Conservation (phyloP, 441 rosid species). For the Gossypium gossypioides region DNA sequence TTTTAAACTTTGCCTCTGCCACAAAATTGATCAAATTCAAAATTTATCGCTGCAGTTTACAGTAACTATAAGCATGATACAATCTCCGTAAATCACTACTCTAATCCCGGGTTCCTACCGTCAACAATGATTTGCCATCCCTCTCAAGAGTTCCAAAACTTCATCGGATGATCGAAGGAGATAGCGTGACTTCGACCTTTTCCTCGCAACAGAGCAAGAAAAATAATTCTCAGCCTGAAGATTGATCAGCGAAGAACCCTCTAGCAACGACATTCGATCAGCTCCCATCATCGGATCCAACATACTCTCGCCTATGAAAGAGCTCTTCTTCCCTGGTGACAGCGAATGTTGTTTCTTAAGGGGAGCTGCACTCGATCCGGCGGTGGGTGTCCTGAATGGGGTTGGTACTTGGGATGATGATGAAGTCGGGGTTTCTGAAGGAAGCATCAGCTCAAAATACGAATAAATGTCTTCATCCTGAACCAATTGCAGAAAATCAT, state of each 20-base stretch:
- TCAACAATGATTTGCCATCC: conserved; percentile 24
- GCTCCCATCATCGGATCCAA: conserved; percentile 27
- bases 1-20: no score
- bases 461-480: conserved; percentile 70
- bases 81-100: neutral
- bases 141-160: conserved; percentile 43
- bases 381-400: conserved; percentile 18
- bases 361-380: conserved; percentile 27
- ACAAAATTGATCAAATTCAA: no score
- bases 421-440: conserved; percentile 17
- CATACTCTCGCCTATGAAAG: conserved; percentile 21
- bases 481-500: conserved; percentile 11
- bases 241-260: conserved; percentile 56
- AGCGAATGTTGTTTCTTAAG: conserved; percentile 41
- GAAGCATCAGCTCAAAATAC: conserved; percentile 52
- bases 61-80: neutral
- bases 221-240: conserved; percentile 60
- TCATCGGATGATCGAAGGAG: conserved; percentile 40
- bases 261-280: conserved; percentile 22
- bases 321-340: conserved; percentile 26
- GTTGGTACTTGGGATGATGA: conserved; percentile 26
- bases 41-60: neutral
- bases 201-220: conserved; percentile 58
- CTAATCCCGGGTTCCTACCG: no score
- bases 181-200: conserved; percentile 54